Conservation (phyloP, 768 basidiomycete genomes). For the Hortiboletus campestris region DNA sequence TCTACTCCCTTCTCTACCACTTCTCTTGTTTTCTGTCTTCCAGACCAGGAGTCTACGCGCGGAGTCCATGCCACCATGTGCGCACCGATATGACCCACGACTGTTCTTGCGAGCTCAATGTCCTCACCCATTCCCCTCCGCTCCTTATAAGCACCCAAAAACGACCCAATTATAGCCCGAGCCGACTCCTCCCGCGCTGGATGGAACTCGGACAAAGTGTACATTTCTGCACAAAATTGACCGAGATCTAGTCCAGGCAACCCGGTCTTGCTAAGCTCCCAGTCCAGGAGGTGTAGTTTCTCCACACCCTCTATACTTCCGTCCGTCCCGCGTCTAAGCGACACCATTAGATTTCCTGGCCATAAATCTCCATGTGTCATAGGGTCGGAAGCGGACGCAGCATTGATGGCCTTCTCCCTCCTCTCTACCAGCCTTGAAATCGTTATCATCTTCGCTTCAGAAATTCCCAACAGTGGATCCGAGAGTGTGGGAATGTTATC, state of each 20-base stretch:
- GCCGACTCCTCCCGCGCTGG: conserved; percentile 39
- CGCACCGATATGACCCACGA: conserved; percentile 50
- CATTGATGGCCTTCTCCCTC: conserved; percentile 31
- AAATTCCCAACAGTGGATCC: conserved; percentile 42
- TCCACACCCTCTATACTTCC: conserved; percentile 32
- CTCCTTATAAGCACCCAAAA: conserved; percentile 45
- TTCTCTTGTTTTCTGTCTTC: conserved; percentile 44
- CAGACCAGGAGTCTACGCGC: conserved; percentile 46
- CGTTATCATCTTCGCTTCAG: conserved; percentile 34
- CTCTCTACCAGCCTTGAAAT: conserved; percentile 34
- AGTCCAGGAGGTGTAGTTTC: conserved; percentile 55
- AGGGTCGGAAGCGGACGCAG: conserved; percentile 27
- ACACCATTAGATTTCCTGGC: conserved; percentile 66
- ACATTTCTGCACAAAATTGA: conserved; percentile 62
- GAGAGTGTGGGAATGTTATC: conserved; percentile 34
- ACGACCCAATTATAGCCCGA: conserved; percentile 38
- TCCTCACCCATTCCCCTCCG: conserved; percentile 16
- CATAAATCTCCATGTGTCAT: conserved; percentile 61
- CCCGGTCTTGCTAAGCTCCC: conserved; percentile 64
- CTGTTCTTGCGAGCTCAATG: conserved; percentile 32
- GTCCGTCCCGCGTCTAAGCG: conserved; percentile 27
- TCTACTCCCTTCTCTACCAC: conserved; percentile 51
- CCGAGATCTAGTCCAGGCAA: conserved; percentile 58
- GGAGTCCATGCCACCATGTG: conserved; percentile 55
- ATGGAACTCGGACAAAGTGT: conserved; percentile 48